A percentile compares a stretch with the other conserved stretches of the same genome.
Evolutionary conservation across 257 asterid genomes (phyloP).

Genomic region (Scutellaria barbata): DNA sequence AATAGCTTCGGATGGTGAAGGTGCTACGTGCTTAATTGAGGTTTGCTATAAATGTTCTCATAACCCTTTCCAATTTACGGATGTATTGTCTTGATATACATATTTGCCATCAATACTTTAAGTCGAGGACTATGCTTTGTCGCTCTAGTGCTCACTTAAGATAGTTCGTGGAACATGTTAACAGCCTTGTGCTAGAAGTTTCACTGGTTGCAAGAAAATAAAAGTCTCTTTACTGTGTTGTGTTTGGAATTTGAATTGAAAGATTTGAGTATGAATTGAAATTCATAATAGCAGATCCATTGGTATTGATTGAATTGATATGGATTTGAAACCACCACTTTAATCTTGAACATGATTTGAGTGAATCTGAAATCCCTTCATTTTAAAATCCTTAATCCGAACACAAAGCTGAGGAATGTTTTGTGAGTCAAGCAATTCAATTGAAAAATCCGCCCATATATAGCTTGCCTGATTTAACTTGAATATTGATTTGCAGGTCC

Average conservation of each 20-base stretch:
- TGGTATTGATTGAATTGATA: too few species aligned
- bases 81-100: not conserved
- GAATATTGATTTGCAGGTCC: conserved; percentile 59
- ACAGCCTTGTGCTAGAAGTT: not conserved
- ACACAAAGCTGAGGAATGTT: not conserved
- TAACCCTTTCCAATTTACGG: not conserved
- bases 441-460: not conserved
- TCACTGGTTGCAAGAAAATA: not conserved
- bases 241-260: too few species aligned
- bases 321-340: too few species aligned
- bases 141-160: not conserved
- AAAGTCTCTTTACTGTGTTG: not conserved
- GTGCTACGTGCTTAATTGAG: conserved; percentile 99
- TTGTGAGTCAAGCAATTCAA: not conserved
- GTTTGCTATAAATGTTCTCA: conserved; percentile 40
- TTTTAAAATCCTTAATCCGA: too few species aligned
- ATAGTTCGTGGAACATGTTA: not conserved
- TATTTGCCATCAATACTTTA: not conserved
- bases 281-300: not conserved
- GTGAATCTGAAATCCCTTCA: too few species aligned
- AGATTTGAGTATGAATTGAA: too few species aligned
- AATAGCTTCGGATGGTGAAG: conserved; percentile 99
- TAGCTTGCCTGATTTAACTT: conserved; percentile 20
- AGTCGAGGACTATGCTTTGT: not conserved
- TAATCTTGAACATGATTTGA: too few species aligned